Base-by-base conservation (phyloP, 2,329 filamentous ascomycete species). In the Aspergillus brunneoviolaceus region DNA sequence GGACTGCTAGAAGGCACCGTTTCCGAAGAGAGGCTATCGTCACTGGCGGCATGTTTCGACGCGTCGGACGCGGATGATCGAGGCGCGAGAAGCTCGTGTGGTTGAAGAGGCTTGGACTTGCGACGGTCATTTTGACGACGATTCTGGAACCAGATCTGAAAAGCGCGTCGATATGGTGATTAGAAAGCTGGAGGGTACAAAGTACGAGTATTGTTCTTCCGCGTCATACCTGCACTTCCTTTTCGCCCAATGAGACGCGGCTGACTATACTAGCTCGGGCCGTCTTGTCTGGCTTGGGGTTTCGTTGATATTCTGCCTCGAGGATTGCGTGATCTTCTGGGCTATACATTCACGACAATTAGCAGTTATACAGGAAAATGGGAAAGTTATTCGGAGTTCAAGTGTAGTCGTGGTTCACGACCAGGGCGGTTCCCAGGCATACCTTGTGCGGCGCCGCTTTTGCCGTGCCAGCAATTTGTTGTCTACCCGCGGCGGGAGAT, bases 91-190 rank as follows among this genome's bases (percentile, higher is more conserved):
- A 94, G 84, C 73, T 95, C 91, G 74, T 92, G 87, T 10, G 89
- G 85, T 29, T 91, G 86, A 42, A 96, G 83, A 51, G 93, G 92
- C 67, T 91, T 89, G 58, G 91, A 92, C 80, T 94, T 96, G 67
- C 94, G 87, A 69, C 94, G 86, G 74, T 96, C 91, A 76, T 96
- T 96, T 76, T 98, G 94, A 66, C 94, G 86, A 71, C 92, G 87
- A 72, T 97, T 97, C 72, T 97, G 94, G 78, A 97, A 97, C 94
- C 94, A 98, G 69, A 97, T 96, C 94, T 97, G 63, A 3, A 49
- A 58, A 33, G n/a, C 49, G 42, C 45, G 55, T 59, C 56, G 64
- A 59, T 54, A 45, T 4, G 9, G 58, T 59, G 51, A 35, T 55
- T 63, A 51, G 33, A 16, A 45, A 47, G 4, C 77, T 71, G 76